Evolutionary conservation across 768 basidiomycete species (phyloP).

Genomic region (Boletus insuetus): DNA sequence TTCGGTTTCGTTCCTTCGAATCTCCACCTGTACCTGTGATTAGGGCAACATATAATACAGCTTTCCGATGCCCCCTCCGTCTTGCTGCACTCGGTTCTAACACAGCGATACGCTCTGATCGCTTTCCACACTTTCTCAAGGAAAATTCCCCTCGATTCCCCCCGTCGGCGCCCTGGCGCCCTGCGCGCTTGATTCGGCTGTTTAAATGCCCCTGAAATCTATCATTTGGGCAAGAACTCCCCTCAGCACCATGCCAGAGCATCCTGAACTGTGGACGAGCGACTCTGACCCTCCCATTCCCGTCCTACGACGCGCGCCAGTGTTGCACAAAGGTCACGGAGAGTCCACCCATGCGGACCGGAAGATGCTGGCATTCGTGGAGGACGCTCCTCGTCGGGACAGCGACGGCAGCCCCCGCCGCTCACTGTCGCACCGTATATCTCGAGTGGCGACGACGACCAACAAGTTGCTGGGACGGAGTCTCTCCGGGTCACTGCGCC

Average conservation of each 20-base stretch:
- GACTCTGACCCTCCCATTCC: constrained; percentile 14
- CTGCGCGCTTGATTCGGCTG: background rate
- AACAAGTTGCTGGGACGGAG: constrained; percentile 23
- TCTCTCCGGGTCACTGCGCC: constrained; percentile 22
- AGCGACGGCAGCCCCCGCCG: constrained; percentile 19
- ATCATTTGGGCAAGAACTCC: background rate
- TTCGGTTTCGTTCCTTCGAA: background rate
- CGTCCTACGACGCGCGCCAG: constrained; percentile 38
- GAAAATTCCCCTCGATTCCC: too few relatives aligned
- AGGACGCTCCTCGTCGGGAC: background rate
- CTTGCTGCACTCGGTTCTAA: background rate
- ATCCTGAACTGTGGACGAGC: background rate
- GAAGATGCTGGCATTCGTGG: constrained; percentile 4
- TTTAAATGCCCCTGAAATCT: background rate
- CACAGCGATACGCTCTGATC: too few relatives aligned
- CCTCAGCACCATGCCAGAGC: constrained; percentile 11
- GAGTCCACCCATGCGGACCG: constrained; percentile 14
- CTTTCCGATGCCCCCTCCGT: background rate
- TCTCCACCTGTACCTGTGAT: background rate
- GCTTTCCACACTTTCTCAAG: too few relatives aligned
- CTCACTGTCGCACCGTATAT: constrained; percentile 38
- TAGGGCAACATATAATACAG: background rate
- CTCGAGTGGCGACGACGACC: constrained; percentile 28
- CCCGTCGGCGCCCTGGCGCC: background rate
- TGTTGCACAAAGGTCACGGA: constrained; percentile 33